Percentiles rank a stretch among this genome's conserved stretches.
Evolutionary conservation across 2,329 filamentous ascomycete genomes (phyloP).

Genomic region (Cladorrhinum sp.): DNA sequence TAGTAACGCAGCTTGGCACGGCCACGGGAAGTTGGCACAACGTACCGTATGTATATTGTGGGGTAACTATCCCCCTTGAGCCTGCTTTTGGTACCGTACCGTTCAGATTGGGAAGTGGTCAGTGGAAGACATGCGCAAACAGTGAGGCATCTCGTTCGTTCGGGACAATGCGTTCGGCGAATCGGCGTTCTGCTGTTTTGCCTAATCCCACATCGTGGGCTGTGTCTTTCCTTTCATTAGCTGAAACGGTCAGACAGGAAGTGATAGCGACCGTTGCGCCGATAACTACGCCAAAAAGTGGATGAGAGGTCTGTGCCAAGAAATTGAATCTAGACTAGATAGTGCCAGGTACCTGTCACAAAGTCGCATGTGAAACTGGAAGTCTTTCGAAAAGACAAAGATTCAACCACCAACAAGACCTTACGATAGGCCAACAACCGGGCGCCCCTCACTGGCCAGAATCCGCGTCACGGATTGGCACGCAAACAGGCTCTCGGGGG

Average conservation of each 20-base stretch:
- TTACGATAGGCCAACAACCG: slow-evolving; percentile 4
- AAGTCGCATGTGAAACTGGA: not conserved
- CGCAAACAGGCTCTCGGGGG: slow-evolving; percentile 1
- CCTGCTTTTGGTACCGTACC: not conserved
- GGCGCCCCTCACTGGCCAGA: not conserved
- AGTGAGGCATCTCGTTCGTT: too few relatives aligned
- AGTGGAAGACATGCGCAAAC: too few relatives aligned
- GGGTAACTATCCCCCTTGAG: slow-evolving; percentile 1
- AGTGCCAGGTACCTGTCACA: slow-evolving; percentile 4
- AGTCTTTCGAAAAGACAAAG: slow-evolving; percentile 3
- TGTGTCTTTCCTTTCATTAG: slow-evolving; percentile 1
- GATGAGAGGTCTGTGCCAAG: not conserved
- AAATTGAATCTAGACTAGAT: slow-evolving; percentile 2
- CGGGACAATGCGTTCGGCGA: not conserved
- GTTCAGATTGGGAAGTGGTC: slow-evolving; percentile 2
- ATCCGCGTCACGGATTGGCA: slow-evolving; percentile 1
- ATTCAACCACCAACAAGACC: slow-evolving; percentile 1
- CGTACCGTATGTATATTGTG: slow-evolving; percentile 4
- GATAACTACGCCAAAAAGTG: not conserved
- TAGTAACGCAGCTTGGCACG: not conserved
- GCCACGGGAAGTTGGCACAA: not conserved
- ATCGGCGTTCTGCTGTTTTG: slow-evolving; percentile 3
- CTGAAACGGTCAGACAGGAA: not conserved
- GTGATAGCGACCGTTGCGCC: slow-evolving; percentile 2
- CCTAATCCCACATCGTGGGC: not conserved